A percentile compares a stretch with the other conserved stretches of the same genome.
phyloP scores from a whole-genome alignment of 2,329 filamentous ascomycete genomes.

The Reticulascus tulasneorum region DNA sequence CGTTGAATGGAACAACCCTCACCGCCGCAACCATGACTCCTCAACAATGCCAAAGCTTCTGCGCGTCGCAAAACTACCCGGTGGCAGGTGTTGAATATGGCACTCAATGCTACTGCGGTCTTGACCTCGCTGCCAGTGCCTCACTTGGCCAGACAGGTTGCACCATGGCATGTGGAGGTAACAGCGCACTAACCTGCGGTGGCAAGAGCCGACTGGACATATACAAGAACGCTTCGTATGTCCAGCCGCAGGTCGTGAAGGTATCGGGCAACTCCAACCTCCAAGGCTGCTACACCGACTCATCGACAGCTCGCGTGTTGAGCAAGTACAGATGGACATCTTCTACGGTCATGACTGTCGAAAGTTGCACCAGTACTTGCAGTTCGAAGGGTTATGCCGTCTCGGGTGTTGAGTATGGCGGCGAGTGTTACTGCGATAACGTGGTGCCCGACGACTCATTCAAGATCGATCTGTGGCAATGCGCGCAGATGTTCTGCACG shows the following conservation, averaged over 20 bases:
- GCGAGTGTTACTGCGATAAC: constrained; percentile 32
- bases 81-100: constrained; percentile 31
- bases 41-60: constrained; percentile 27
- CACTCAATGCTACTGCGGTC: constrained; percentile 35
- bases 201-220: constrained; percentile 27
- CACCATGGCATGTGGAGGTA: constrained; percentile 28
- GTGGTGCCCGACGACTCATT: constrained; percentile 21
- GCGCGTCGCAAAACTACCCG: constrained; percentile 34
- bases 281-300: constrained; percentile 33
- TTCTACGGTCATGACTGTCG: constrained; percentile 27
- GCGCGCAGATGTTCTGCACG: no score
- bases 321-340: constrained; percentile 20
- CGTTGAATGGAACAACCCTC: constrained; percentile 24
- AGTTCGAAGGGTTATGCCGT: constrained; percentile 22
- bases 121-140: constrained; percentile 22
- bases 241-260: constrained; percentile 25
- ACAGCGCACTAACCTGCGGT: constrained; percentile 29
- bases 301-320: constrained; percentile 24
- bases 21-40: constrained; percentile 26
- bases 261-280: constrained; percentile 27
- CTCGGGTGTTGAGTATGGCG: constrained; percentile 35
- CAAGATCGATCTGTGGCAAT: no score
- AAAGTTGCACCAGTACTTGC: constrained; percentile 28
- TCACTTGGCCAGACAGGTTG: constrained; percentile 26
- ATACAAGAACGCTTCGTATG: constrained; percentile 24